Base-by-base conservation (phyloP, 768 basidiomycete species). In the Boletellus sp. region DNA sequence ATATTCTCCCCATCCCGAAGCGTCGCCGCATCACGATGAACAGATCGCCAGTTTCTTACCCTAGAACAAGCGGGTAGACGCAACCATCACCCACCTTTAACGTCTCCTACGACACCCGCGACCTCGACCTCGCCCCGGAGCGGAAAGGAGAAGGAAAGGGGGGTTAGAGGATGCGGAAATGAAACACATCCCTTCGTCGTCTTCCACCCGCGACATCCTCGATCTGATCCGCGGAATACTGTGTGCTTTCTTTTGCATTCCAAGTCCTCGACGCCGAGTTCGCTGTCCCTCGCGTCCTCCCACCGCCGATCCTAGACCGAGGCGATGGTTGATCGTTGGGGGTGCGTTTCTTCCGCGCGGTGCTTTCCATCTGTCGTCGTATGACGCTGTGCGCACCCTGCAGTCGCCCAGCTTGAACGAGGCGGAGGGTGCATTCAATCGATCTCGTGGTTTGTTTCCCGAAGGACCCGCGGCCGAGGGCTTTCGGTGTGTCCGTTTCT, bases 241-340 rank as follows among this genome's bases (percentile, higher is more conserved):
- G 17, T 12, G 20, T 12, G 20, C 26, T 19, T 26, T 36, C 8
- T 50, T 31, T 28, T 28, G 26, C 42, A 32, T 45, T 40, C 34
- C 32, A 90, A 85, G 87, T 88, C 52, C 92, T 90, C 70, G 96
- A 95, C 59, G 92, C 80, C 4, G 94, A 94, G 3, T 96, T 96
- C 69, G 74, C 95, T 32, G 84, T 94, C 7, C 80, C 85, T 19
- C 74, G 78, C 6, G 59, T 60, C 0, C 80, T 83, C 28, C 28
- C n/a, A n/a, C n/a, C 28, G 8, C 28, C 4, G 28, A 5, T 28
- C 28, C 28, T 10, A 28, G 9, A 26, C 28, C 2, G 26, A 28
- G 26, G 28, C n/a, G n/a, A n/a, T n/a, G n/a, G n/a, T n/a, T n/a
- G n/a, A n/a, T n/a, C n/a, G n/a, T n/a, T n/a, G n/a, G n/a, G n/a